phyloP scores from a whole-genome alignment of 345 rosid species.

The Laguncularia racemosa region DNA sequence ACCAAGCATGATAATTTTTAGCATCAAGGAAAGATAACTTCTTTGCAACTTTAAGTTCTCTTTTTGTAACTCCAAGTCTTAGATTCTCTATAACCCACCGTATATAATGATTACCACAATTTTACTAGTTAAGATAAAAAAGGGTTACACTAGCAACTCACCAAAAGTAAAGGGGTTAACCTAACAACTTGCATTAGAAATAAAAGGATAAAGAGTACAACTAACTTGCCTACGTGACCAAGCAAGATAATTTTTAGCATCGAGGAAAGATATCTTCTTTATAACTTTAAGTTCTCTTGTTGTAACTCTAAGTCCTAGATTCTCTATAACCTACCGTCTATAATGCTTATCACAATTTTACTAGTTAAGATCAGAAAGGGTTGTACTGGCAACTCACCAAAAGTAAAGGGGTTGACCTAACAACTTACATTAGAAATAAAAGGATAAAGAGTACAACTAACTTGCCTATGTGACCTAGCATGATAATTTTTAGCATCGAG shows the following conservation, averaged over 20 bases:
- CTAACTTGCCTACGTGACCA: constrained; percentile 98
- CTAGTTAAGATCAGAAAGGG: not conserved
- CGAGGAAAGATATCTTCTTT: constrained; percentile 43
- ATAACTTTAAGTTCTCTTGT: constrained; percentile 63
- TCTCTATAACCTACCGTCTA: constrained; percentile 89
- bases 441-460: constrained; percentile 14
- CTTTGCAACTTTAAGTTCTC: constrained; percentile 64
- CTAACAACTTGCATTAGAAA: no score
- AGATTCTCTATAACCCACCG: constrained; percentile 90
- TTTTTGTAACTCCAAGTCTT: constrained; percentile 47
- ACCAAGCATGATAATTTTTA: constrained; percentile 94
- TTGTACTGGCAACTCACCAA: not conserved
- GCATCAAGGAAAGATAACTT: constrained; percentile 57
- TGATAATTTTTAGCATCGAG: constrained; percentile 83
- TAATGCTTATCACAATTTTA: constrained; percentile 68
- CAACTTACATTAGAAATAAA: no score
- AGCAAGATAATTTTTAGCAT: constrained; percentile 88
- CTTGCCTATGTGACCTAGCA: constrained; percentile 98
- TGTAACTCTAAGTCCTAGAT: constrained; percentile 56
- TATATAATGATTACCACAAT: constrained; percentile 75
- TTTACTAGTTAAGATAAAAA: not conserved
- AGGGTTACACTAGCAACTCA: not conserved
- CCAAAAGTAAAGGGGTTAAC: not conserved
- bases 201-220: not conserved
- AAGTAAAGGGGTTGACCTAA: no score